Evolutionary conservation across 2,329 filamentous ascomycete species (phyloP).

Genomic region (Fusarium brevicatenulatum): DNA sequence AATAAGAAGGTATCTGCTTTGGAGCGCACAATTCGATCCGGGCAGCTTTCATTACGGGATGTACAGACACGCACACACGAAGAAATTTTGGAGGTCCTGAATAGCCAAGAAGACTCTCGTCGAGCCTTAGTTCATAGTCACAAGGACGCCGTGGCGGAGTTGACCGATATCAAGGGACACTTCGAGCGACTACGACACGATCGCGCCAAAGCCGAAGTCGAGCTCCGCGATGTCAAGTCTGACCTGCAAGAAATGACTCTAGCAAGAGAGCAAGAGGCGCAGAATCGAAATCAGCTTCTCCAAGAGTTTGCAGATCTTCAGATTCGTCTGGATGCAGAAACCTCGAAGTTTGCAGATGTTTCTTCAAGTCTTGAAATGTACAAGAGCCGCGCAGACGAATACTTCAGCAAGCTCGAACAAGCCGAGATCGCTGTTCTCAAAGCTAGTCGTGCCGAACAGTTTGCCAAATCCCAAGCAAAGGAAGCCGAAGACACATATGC

Average conservation of each 20-base stretch:
- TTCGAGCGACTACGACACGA: constrained; percentile 88
- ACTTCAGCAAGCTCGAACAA: constrained; percentile 96
- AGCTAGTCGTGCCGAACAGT: constrained; percentile 89
- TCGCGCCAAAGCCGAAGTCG: constrained; percentile 82
- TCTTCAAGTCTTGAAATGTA: constrained; percentile 86
- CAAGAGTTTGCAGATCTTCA: constrained; percentile 95
- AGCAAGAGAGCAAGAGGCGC: constrained; percentile 85
- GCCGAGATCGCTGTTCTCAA: constrained; percentile 96
- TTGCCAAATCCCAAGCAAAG: constrained; percentile 87
- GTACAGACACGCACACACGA: constrained; percentile 94
- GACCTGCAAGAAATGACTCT: constrained; percentile 84
- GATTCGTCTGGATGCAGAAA: constrained; percentile 89
- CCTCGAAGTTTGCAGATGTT: constrained; percentile 85
- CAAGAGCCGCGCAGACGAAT: constrained; percentile 92
- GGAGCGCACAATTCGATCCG: constrained; percentile 86
- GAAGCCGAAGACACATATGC: constrained; percentile 94
- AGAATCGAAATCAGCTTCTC: constrained; percentile 87
- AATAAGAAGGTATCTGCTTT: constrained; percentile 89
- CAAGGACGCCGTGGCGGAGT: constrained; percentile 84
- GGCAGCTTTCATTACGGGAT: constrained; percentile 88
- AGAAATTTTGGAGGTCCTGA: constrained; percentile 91
- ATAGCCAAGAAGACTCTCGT: constrained; percentile 90
- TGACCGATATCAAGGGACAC: constrained; percentile 85
- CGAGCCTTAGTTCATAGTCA: constrained; percentile 84
- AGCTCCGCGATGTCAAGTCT: constrained; percentile 83